A percentile compares a stretch with the other conserved stretches of the same genome.
Evolutionary conservation across 2,329 filamentous ascomycete genomes (phyloP).

Genomic region (Aureobasidium sp.): DNA sequence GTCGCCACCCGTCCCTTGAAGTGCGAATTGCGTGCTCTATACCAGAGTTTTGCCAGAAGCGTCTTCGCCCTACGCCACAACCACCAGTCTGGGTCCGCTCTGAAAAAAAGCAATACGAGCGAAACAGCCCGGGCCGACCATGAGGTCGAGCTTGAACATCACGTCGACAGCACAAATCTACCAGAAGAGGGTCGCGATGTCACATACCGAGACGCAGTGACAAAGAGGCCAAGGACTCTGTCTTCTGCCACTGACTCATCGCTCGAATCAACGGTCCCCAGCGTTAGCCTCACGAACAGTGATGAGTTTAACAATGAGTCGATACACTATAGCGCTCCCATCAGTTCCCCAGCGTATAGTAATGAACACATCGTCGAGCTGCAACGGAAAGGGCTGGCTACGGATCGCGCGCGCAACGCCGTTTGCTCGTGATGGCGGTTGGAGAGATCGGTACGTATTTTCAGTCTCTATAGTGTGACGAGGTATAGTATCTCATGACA

Average conservation of each 20-base stretch:
- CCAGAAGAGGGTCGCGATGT: neutral
- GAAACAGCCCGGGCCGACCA: slow-evolving; percentile 7
- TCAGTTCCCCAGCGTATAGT: neutral
- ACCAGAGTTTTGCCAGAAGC: neutral
- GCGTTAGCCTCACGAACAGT: neutral
- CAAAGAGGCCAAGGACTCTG: slow-evolving; percentile 8
- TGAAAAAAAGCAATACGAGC: slow-evolving; percentile 1
- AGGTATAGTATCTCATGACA: neutral
- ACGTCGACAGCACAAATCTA: neutral
- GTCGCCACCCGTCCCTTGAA: neutral
- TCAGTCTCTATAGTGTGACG: neutral
- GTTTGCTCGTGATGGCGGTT: neutral
- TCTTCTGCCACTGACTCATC: slow-evolving; percentile 2
- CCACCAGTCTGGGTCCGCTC: neutral
- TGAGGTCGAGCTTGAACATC: neutral
- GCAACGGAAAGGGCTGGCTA: neutral
- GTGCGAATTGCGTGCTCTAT: neutral
- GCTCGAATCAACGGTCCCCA: slow-evolving; percentile 3
- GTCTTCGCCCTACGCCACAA: neutral
- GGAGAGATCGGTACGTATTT: neutral
- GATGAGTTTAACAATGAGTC: neutral
- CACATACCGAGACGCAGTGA: neutral
- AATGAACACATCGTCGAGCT: neutral
- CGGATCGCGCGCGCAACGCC: neutral
- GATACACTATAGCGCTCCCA: neutral